Conservation (phyloP, 2,329 filamentous ascomycete species). For the Rhinocladiella mackenziei region DNA sequence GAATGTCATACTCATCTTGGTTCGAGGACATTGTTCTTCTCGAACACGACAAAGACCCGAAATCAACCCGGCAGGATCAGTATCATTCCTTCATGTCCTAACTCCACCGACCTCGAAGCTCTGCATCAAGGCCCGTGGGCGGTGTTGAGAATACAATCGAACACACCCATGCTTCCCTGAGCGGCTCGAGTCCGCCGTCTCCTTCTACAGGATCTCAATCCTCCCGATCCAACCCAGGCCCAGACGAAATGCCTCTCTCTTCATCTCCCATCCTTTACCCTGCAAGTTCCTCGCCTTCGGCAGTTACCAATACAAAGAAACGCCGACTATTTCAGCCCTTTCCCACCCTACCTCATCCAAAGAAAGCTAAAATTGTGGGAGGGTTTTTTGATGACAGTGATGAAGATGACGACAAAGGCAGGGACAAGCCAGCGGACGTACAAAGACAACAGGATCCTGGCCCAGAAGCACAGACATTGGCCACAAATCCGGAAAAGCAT, state of each 20-base stretch:
- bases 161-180: neutral
- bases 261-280: constrained; percentile 39
- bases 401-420: constrained; percentile 30
- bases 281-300: constrained; percentile 37
- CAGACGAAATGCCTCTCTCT: constrained; percentile 39
- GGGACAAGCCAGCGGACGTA: neutral
- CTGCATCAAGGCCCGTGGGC: neutral
- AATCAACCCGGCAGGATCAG: too few relatives aligned
- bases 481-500: constrained; percentile 5
- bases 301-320: constrained; percentile 35
- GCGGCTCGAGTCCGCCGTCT: neutral
- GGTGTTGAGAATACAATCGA: neutral
- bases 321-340: constrained; percentile 37
- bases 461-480: constrained; percentile 1
- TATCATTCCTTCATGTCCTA: constrained; percentile 6
- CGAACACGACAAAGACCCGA: neutral
- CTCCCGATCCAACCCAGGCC: neutral
- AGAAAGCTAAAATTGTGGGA: constrained; percentile 40
- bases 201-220: neutral
- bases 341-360: constrained; percentile 32
- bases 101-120: constrained; percentile 3
- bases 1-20: neutral
- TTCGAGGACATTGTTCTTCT: neutral
- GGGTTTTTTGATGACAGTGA: constrained; percentile 44
- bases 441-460: neutral